These are phyloP conservation scores for Aspergillus pseudonomiae DNA, from an alignment of 2,329 filamentous ascomycete genomes.

Conservation along the genomic window DNA sequence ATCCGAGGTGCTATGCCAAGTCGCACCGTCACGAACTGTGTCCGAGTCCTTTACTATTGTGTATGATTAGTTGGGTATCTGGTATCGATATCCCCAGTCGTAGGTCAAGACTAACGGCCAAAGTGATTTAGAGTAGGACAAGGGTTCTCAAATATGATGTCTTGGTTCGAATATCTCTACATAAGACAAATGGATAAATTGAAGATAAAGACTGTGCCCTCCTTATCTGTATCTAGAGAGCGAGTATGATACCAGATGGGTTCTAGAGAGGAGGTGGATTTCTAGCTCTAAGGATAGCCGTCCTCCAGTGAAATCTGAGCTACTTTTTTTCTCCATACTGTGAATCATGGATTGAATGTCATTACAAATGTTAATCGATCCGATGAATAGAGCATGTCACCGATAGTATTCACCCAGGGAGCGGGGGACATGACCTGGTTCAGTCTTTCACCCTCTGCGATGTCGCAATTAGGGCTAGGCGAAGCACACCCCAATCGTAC, in stretches of 20 bases:
- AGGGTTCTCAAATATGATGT: too few relatives aligned
- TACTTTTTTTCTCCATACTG: neutral
- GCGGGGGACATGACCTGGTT: neutral
- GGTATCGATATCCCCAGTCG: too few relatives aligned
- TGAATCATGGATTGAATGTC: neutral
- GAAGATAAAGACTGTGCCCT: neutral
- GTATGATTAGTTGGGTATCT: too few relatives aligned
- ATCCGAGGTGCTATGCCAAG: too few relatives aligned
- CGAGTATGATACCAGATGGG: neutral
- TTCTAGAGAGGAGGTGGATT: neutral
- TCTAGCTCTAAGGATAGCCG: neutral
- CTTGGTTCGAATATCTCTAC: neutral
- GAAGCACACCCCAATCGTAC: neutral
- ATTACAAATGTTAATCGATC: neutral
- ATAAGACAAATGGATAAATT: neutral
- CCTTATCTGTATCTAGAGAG: neutral
- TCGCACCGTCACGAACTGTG: too few relatives aligned
- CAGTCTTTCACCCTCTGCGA: neutral
- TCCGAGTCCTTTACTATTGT: too few relatives aligned
- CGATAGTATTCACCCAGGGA: neutral
- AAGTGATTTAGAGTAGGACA: too few relatives aligned
- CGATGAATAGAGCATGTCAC: neutral
- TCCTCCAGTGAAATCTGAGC: neutral
- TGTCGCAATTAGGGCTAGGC: neutral
- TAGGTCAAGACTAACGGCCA: too few relatives aligned